Evolutionary conservation across 2,329 filamentous ascomycete genomes (phyloP).

Genomic region (Phaeophleospora eucalypticola): DNA sequence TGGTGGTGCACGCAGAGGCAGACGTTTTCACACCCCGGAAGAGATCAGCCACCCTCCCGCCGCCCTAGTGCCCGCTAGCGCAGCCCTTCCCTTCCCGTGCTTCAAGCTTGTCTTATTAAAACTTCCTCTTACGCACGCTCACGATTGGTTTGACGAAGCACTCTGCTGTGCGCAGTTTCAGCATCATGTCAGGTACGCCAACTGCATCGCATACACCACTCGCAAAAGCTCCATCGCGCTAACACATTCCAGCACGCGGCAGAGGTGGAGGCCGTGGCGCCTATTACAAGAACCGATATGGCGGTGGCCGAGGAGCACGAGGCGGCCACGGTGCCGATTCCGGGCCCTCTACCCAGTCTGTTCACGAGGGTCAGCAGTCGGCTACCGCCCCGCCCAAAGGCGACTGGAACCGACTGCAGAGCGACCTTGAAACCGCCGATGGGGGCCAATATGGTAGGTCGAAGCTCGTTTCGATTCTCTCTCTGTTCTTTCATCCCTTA

Average conservation of each 20-base stretch:
- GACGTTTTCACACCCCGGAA: too few species aligned
- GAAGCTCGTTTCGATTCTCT: neutral
- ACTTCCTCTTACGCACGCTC: too few species aligned
- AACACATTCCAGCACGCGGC: constrained; percentile 10
- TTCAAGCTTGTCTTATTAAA: too few species aligned
- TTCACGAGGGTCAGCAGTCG: constrained; percentile 3
- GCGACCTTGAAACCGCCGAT: constrained; percentile 26
- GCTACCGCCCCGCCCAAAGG: constrained; percentile 7
- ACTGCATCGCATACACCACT: neutral
- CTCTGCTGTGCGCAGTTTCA: too few species aligned
- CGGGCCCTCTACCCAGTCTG: constrained; percentile 5
- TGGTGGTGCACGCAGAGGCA: neutral
- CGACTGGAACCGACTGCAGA: constrained; percentile 23
- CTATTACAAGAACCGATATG: constrained; percentile 29
- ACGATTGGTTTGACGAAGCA: too few species aligned
- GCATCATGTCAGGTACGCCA: constrained; percentile 18
- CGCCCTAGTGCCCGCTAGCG: too few species aligned
- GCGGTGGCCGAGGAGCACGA: constrained; percentile 15
- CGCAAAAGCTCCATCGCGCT: constrained; percentile 6
- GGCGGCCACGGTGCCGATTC: constrained; percentile 2
- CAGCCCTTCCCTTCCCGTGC: too few species aligned
- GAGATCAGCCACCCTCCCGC: too few species aligned
- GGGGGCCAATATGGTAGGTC: constrained; percentile 31
- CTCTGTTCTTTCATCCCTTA: neutral
- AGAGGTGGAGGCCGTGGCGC: constrained; percentile 28